Conservation (phyloP, 2,329 filamentous ascomycete genomes). For the Madurella mycetomatis region DNA sequence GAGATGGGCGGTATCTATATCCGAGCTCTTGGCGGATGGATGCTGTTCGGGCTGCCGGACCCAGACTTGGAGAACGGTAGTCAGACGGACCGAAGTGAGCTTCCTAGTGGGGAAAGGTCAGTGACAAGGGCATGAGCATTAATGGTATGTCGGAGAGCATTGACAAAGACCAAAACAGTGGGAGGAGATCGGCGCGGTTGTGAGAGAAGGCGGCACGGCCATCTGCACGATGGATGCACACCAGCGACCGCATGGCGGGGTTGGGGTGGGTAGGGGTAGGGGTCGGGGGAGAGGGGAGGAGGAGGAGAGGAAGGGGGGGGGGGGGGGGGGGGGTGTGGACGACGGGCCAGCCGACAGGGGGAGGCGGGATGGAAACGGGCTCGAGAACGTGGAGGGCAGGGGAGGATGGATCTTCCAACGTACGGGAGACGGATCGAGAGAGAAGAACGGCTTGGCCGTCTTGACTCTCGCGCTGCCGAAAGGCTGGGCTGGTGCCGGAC, state of each 20-base stretch:
- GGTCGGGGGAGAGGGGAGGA: constrained; percentile 31
- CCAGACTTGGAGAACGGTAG: constrained; percentile 34
- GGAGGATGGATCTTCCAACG: constrained; percentile 30
- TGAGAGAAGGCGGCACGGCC: constrained; percentile 35
- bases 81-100: constrained; percentile 37
- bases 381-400: constrained; percentile 26
- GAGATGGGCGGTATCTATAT: constrained; percentile 34
- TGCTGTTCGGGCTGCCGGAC: constrained; percentile 24
- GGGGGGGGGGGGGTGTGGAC: constrained; percentile 30
- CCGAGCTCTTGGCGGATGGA: constrained; percentile 32
- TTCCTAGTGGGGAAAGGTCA: constrained; percentile 34
- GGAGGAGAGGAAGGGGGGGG: no score
- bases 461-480: neutral
- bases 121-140: constrained; percentile 34
- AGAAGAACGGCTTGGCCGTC: constrained; percentile 15
- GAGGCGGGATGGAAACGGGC: constrained; percentile 23
- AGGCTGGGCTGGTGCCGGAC: constrained; percentile 12
- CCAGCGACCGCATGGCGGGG: constrained; percentile 35
- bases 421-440: constrained; percentile 24
- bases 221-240: constrained; percentile 32
- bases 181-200: constrained; percentile 37
- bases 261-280: constrained; percentile 32
- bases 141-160: constrained; percentile 36
- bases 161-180: constrained; percentile 35
- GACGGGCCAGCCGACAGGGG: constrained; percentile 32